These are phyloP conservation scores for Phytophthora quininea DNA, from an alignment of 352 stramenopile genomes.

Conservation along the genomic window DNA sequence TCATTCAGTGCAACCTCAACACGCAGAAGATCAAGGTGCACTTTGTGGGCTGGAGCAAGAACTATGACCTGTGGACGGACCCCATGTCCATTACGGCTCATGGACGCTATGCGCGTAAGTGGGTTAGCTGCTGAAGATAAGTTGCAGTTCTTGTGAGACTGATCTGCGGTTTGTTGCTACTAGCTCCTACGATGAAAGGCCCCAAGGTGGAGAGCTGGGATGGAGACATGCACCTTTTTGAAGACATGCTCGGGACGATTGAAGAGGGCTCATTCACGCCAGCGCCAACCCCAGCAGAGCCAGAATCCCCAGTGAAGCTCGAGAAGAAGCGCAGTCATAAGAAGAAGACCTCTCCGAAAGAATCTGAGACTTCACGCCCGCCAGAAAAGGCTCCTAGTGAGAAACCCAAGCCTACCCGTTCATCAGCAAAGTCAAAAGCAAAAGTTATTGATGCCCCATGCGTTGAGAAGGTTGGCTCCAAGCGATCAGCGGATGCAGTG, in stretches of 20 bases:
- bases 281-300: conserved; percentile 18
- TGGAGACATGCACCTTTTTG: conserved; percentile 60
- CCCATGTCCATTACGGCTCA: conserved; percentile 66
- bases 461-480: conserved; percentile 13
- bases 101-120: conserved; percentile 59
- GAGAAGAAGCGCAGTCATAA: conserved; percentile 17
- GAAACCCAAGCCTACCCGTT: conserved; percentile 8
- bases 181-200: conserved; percentile 33
- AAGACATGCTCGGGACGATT: conserved; percentile 46
- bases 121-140: not conserved
- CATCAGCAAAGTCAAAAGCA: conserved; percentile 24
- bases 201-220: conserved; percentile 51
- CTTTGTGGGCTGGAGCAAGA: conserved; percentile 72
- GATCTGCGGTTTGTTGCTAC: conserved; percentile 4
- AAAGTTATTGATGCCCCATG: conserved; percentile 8
- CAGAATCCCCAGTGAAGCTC: not conserved
- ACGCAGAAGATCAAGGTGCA: conserved; percentile 75
- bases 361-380: not conserved
- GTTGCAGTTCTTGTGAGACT: not conserved
- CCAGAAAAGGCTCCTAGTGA: conserved; percentile 8
- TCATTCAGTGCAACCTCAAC: conserved; percentile 63
- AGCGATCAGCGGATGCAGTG: not conserved
- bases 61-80: conserved; percentile 80
- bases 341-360: conserved; percentile 2
- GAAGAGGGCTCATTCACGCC: conserved; percentile 23